Base-by-base conservation (phyloP, 495 filamentous ascomycete genomes). In the Lasiosphaeris hirsuta region DNA sequence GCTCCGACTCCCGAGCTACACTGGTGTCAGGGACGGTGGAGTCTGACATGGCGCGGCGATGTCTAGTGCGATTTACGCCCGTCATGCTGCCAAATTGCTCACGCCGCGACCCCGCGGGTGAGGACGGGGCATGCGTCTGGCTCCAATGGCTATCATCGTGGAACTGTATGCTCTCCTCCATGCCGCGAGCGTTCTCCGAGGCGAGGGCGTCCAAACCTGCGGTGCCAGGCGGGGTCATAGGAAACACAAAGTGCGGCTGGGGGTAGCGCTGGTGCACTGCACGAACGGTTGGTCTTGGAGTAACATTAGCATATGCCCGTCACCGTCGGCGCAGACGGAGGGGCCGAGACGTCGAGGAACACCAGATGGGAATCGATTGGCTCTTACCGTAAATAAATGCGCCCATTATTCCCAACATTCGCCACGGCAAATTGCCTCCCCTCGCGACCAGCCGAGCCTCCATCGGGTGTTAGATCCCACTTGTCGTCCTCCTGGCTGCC, bases 401-500 rank as follows among this genome's bases (percentile, higher is more conserved):
- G 86, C 37, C 93, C 93, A 75, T 94, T 93, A 67, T 91, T 89
- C 45, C 92, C 92, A 55, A 97, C 88, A 74, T 96, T 97, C 19
- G 89, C 91, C 54, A 97, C 93, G 9, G 90, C 90, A 71, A 96
- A 97, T 66, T 94, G 88, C 48, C 89, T 80, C 23, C 86, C 89
- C 73, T 81, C 79, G 58, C 79, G 72, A 8, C 80, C 81, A n/a
- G 72, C 76, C 15, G 73, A 76, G 19, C 69, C 69, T 38, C 75
- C 77, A 50, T 83, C 80, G 5, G 75, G 77, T 4, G 76, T 66
- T 49, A 81, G 67, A 35, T 78, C 77, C 67, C 69, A 74, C 63
- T 74, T 79, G 37, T 74, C 74, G 17, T 72, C 70, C 43, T 69
- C 63, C 48, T 70, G 69, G 42, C 68, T 64, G 47, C 33, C 57